Conservation (phyloP, 2,329 filamentous ascomycete genomes). For the Neofusicoccum cordaticola region DNA sequence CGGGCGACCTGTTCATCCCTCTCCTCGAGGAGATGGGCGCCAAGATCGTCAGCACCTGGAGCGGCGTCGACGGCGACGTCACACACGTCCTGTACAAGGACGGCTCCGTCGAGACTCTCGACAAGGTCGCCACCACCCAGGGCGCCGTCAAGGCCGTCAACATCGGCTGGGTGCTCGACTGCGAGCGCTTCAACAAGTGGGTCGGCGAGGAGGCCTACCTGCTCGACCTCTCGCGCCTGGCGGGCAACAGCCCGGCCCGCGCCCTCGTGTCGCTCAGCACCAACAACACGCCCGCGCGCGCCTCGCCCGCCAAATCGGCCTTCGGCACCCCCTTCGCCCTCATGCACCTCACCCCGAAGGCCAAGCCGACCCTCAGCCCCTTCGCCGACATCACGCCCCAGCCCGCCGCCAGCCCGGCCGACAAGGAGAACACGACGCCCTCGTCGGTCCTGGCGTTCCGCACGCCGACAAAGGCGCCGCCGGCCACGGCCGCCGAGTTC, state of each 20-base stretch:
- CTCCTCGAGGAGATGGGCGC: slow-evolving; percentile 80
- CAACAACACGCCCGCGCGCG: slow-evolving; percentile 21
- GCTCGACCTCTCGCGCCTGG: slow-evolving; percentile 26
- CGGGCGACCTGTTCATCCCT: slow-evolving; percentile 70
- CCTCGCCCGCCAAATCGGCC: slow-evolving; percentile 29
- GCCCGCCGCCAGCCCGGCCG: neutral
- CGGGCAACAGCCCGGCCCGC: slow-evolving; percentile 20
- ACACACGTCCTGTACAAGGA: slow-evolving; percentile 92
- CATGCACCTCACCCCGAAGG: slow-evolving; percentile 23
- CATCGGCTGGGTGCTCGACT: slow-evolving; percentile 80
- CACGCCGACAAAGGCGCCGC: slow-evolving; percentile 26
- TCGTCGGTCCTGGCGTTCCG: slow-evolving; percentile 20
- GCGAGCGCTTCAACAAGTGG: slow-evolving; percentile 33
- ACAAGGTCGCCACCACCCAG: slow-evolving; percentile 71
- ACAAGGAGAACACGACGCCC: slow-evolving; percentile 19
- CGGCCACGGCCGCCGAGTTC: slow-evolving; percentile 18
- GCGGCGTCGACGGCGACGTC: slow-evolving; percentile 69
- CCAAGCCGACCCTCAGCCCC: slow-evolving; percentile 24
- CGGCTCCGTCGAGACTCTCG: slow-evolving; percentile 73
- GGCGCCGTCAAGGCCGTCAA: slow-evolving; percentile 74
- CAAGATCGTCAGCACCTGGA: slow-evolving; percentile 72
- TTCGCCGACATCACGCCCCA: slow-evolving; percentile 8
- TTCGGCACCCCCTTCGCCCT: slow-evolving; percentile 20
- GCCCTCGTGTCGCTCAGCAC: slow-evolving; percentile 15
- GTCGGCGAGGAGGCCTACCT: slow-evolving; percentile 34